Evolutionary conservation across 352 stramenopile genomes (phyloP).

Genomic region (Globisporangium splendens): DNA sequence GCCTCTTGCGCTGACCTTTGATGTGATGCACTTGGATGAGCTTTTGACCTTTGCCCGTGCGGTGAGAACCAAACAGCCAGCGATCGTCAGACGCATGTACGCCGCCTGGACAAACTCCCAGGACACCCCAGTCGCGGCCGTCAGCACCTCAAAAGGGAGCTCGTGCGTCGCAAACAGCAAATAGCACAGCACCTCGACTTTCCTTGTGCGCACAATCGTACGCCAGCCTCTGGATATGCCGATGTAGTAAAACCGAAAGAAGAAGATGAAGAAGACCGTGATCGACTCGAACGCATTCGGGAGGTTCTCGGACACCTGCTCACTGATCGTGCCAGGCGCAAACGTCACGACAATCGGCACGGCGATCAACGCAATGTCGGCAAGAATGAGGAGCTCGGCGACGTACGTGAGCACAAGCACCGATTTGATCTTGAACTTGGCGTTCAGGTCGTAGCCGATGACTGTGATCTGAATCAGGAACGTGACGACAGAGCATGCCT

Average conservation of each 20-base stretch:
- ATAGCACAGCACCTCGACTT: conserved; percentile 25
- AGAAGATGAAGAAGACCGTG: conserved; percentile 30
- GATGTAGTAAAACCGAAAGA: conserved; percentile 43
- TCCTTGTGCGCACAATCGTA: conserved; percentile 8
- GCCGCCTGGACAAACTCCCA: conserved; percentile 41
- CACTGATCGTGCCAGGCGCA: not conserved
- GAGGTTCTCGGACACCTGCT: conserved; percentile 17
- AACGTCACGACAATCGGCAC: conserved; percentile 6
- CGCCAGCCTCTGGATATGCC: conserved; percentile 16
- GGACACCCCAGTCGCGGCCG: conserved; percentile 17
- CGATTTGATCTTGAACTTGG: conserved; percentile 21
- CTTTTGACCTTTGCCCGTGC: conserved; percentile 8
- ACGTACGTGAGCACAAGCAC: conserved; percentile 22
- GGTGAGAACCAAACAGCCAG: conserved; percentile 23
- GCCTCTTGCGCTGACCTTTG: not conserved
- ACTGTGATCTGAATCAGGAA: conserved; percentile 43
- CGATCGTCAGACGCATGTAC: conserved; percentile 35
- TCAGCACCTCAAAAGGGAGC: conserved; percentile 24
- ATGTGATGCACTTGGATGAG: conserved; percentile 5
- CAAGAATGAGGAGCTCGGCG: conserved; percentile 19
- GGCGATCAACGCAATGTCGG: conserved; percentile 3
- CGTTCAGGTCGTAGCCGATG: conserved; percentile 22
- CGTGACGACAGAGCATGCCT: conserved; percentile 26
- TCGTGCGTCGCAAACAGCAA: conserved; percentile 33
- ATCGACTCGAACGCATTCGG: conserved; percentile 25